Evolutionary conservation across 2,329 filamentous ascomycete genomes (phyloP), one percentile per base, ranked within the genome.

Genomic region (Colletotrichum plurivorum): DNA sequence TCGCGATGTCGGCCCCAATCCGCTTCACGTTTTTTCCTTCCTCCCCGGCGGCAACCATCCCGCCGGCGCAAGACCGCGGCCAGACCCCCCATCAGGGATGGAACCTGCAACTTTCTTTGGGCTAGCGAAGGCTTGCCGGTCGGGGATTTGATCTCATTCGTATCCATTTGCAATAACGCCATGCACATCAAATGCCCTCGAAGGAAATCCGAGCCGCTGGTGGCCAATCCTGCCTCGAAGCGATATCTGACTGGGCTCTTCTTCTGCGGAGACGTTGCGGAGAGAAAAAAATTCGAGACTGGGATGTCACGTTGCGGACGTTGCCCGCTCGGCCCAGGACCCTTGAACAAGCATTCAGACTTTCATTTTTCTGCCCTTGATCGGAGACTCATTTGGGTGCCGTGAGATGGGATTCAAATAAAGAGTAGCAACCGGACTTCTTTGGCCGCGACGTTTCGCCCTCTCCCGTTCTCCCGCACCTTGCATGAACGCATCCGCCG

Each of bases 401-500:
- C 41, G 31, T 10, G 31, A 36, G 31, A 36, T 36, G 31, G 9
- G 10, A 36, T 36, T 36, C 31, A 10, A 36, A 36, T 36, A 36
- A 36, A 36, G 31, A 10, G 31, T 9, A 36, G 7, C 31, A 36
- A 36, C 10, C 31, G 8, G 31, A 9, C 31, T 3, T 4, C 31
- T 36, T 36, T 8, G 10, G 31, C 31, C 31, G 31, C 31, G 31
- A 9, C 9, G 31, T 36, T 36, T 36, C 31, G 31, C 31, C 31
- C 31, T 36, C 31, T 36, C 31, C 31, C 31, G 31, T 12, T 36
- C 31, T 36, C 31, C 52, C 57, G 45, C 62, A 59, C 57, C 8
- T 43, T 58, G 56, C 61, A 68, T 58, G 65, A 68, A 53, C 46
- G n/a, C n/a, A 43, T 31, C 53, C 60, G 31, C 39, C 52, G 69